Evolutionary conservation across 768 basidiomycete species (phyloP), one percentile per base, ranked within the genome.

Genomic region (Mycena haematopus): DNA sequence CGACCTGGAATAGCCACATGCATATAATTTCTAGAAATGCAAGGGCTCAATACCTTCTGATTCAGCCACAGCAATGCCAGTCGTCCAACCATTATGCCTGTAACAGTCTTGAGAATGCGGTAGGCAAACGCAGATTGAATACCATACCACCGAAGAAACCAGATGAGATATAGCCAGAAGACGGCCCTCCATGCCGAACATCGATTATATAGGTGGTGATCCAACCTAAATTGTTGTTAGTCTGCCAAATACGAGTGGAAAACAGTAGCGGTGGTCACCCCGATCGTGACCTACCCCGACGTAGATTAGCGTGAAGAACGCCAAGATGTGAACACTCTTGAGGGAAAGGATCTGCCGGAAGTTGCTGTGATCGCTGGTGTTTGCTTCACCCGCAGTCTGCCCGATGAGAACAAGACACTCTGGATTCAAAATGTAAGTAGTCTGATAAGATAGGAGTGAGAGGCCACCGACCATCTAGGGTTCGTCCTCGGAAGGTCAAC

Each of bases 31-130:
- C 17, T 6, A 14, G 7, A 31, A 11, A 24, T 19, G 6, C 2
- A n/a, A 31, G 6, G 15, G 9, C 5, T 24, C 7, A 58, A n/a
- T 44, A 82, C 84, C 74, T 78, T 82, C 56, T 75, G 73, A 67
- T 88, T 87, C 21, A 86, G 71, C 82, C 84, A 84, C 27, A 88
- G 65, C 6, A 88, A 75, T 2, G 73, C 74, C 19, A 88, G 74
- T 25, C 87, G 82, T 19, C 87, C 87, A 6, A 77, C 62, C 70
- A 79, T 83, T 7, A 89, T 74, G 62, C 87, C 87, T 88, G 49
- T 10, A 6, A 3, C 8, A 17, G 29, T 19, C 3, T 19, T 45
- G 10, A 52, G 7, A 35, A 25, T 6, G 15, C 15, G 31, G 3
- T 8, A 11, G 13, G 17, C 9, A 3, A 24, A 3, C 6, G 13